Evolutionary conservation across 371 early-diverging fungal genomes (phyloP), one percentile per base, ranked within the genome.

Genomic region (Apophysomyces variabilis): DNA sequence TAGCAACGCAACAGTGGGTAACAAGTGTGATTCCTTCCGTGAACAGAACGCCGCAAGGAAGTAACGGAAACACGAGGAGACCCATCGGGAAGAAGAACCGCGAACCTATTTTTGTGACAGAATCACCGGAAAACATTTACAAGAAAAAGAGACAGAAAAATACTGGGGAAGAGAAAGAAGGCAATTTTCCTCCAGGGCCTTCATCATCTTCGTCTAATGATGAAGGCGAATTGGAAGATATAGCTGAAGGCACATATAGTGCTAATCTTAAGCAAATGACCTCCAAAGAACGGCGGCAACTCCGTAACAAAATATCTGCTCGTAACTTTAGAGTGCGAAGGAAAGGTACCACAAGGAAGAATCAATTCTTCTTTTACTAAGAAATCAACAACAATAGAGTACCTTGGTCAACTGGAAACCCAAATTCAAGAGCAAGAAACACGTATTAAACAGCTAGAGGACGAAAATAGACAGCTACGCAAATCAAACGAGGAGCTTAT

Each of bases 251-350:
- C 43, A 35, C 50, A 37, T 46, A 62, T 47, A 41, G 62, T 56
- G 46, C 16, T 41, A 7, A 83, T 37, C 43, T 84, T n/a, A 86
- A 86, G 65, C 87, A 85, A 60, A 73, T 93, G 73, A 80, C 90
- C 1, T 84, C 93, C 12, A 93, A 92, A 74, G 93, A 95, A 71
- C 87, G 94, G 21, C 83, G 95, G 37, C 94, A 94, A 71, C 73
- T 95, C 56, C 85, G 95, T 18, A 95, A 95, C 79, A 95, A 95
- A 69, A 88, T 95, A 39, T 93, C 93, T 8, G 96, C 96, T 6
- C 80, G 96, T 64, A 93, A 93, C 73, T 95, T 95, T 70, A 85
- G 96, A 57, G 89, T 90, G 38, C 86, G 95, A 50, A 84, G 94
- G 75, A 95, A 95, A 82, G 93, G 92, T 92, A 83, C 76, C 72